These are phyloP conservation scores for Themeda triandra DNA, from an alignment of 176 grass and related monocot species.

Conservation along the genomic window DNA sequence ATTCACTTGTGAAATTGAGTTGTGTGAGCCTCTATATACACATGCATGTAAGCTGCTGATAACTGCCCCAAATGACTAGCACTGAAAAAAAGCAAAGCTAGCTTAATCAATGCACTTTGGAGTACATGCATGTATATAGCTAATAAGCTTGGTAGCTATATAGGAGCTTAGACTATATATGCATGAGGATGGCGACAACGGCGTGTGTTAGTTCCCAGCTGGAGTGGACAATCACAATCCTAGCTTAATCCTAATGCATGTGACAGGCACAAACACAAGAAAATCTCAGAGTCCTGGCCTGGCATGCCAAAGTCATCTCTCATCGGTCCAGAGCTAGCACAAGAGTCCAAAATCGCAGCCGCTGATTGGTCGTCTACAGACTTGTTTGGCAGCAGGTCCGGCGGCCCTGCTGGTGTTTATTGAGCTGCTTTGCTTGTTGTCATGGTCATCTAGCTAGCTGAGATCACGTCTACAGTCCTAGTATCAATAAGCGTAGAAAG, in stretches of 20 bases:
- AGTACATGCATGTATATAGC: not conserved
- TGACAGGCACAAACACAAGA: conserved; percentile 5
- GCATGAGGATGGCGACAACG: not conserved
- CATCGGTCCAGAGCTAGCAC: not conserved
- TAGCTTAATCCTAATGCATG: not conserved
- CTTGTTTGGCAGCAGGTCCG: not conserved
- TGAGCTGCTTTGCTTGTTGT: not conserved
- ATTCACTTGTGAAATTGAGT: too few species aligned
- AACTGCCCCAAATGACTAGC: not conserved
- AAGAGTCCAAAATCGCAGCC: conserved; percentile 14
- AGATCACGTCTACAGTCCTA: too few species aligned
- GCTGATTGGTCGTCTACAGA: not conserved
- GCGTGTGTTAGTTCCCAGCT: not conserved
- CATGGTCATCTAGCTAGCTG: not conserved
- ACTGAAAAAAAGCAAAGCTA: not conserved
- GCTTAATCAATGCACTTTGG: not conserved
- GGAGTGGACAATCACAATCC: not conserved
- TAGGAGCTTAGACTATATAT: not conserved
- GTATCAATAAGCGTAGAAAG: not conserved
- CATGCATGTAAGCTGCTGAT: not conserved
- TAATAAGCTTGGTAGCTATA: not conserved
- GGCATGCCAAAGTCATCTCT: not conserved
- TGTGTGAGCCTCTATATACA: too few species aligned
- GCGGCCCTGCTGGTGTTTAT: not conserved
- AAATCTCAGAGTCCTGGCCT: not conserved